Base-by-base conservation (phyloP, 169 alveolate genomes). In the Plasmodium gaboni region DNA sequence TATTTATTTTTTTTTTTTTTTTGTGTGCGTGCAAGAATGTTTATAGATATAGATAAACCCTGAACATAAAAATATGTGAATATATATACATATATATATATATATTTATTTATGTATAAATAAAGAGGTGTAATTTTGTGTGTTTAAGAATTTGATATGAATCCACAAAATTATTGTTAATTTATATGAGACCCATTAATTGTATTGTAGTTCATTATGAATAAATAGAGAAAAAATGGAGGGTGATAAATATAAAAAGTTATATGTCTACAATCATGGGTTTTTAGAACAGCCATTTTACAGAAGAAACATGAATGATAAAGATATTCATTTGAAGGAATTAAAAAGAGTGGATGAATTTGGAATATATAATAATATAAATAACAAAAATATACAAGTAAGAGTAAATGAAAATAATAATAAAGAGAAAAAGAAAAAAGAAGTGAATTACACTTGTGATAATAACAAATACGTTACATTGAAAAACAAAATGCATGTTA, bases 251-350 rank as follows among this genome's bases (percentile, higher is more conserved):
- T 53, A 15, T 53, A 57, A 28, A 24, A 32, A 44, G 55, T 55
- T 73, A 26, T 73, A 73, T 73, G 68, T 42, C 65, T 73, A 73
- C 72, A 73, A 73, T 59, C 13, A 44, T 42, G 55, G 50, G 28
- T 17, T 19, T 59, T 26, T 55, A 73, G 17, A 63, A 15, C 44
- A 8, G 12, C 32, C 50, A 57, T 5, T 48, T 3, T 15, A 63
- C 19, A 17, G 26, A 22, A 17, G 61, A 8, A 53, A 13, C 8
- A 38, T 12, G 44, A 46, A 46, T 26, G 55, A 48, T 55, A 22
- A 57, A 28, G 26, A 42, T 38, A 61, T 28, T 12, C 55, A 19
- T 28, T 7, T 48, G 19, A 46, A 15, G 4, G 38, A 32, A 46
- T 59, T 57, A 8, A 19, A 46, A 24, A n/a, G 42, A 64, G 0